These are phyloP conservation scores for Diplotaxis tenuifolia DNA, from an alignment of 345 rosid genomes.

Conservation along the genomic window DNA sequence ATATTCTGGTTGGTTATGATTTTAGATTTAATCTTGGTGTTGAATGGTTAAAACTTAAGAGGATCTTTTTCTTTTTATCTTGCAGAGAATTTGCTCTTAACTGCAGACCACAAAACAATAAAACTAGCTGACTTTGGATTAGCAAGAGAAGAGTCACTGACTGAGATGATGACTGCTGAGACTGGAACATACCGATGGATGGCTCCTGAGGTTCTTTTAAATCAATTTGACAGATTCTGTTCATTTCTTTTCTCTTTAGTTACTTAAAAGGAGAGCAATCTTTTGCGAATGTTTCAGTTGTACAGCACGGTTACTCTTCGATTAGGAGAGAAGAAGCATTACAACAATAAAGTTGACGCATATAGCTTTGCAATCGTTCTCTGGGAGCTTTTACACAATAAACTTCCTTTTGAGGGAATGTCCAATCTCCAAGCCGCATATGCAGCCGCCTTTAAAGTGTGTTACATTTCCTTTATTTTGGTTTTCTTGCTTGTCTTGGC, in stretches of 20 bases:
- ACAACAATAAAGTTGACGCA: slow-evolving; percentile 93
- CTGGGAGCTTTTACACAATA: slow-evolving; percentile 96
- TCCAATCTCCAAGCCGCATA: slow-evolving; percentile 98
- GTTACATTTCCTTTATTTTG: neutral
- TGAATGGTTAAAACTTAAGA: slow-evolving; percentile 10
- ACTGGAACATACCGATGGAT: slow-evolving; percentile 97
- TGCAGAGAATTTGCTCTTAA: slow-evolving; percentile 89
- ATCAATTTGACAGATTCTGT: neutral
- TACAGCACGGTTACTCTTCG: slow-evolving; percentile 92
- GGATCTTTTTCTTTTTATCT: neutral
- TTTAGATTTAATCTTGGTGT: neutral
- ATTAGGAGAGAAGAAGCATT: slow-evolving; percentile 93
- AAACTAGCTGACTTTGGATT: slow-evolving; percentile 95
- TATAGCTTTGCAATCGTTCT: slow-evolving; percentile 95
- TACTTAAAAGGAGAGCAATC: neutral
- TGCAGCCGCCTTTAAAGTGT: slow-evolving; percentile 92
- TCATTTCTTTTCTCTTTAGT: neutral
- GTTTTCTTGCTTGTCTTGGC: neutral
- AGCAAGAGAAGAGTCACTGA: slow-evolving; percentile 93
- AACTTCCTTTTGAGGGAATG: slow-evolving; percentile 95
- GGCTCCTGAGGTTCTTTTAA: slow-evolving; percentile 79
- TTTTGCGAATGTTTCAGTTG: slow-evolving; percentile 49
- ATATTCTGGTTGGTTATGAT: slow-evolving; percentile 7
- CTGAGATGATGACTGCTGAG: slow-evolving; percentile 99
- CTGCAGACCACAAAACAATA: slow-evolving; percentile 81